These are phyloP conservation scores for Lachnellula occidentalis DNA, from an alignment of 2,329 filamentous ascomycete species.

Conservation along the genomic window DNA sequence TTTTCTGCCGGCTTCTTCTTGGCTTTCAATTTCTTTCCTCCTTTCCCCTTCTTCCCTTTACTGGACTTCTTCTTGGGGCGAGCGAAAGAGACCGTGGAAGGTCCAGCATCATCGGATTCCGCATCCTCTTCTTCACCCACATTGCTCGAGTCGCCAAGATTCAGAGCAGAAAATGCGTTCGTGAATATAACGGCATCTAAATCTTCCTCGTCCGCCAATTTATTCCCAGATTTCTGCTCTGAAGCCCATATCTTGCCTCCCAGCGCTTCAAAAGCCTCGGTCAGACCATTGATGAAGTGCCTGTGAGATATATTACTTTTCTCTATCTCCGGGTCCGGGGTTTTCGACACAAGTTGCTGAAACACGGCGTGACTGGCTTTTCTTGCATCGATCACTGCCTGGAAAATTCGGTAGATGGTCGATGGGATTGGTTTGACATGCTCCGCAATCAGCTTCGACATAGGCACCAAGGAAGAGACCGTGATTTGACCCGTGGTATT, in stretches of 20 bases:
- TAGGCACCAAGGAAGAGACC: constrained; percentile 33
- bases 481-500: constrained; percentile 37
- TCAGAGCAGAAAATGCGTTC: constrained; percentile 11
- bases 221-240: constrained; percentile 30
- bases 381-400: constrained; percentile 12
- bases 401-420: constrained; percentile 11
- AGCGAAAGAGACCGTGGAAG: constrained; percentile 4
- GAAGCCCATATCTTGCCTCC: constrained; percentile 17
- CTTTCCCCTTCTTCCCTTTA: constrained; percentile 25
- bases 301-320: constrained; percentile 14
- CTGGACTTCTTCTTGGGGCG: constrained; percentile 19
- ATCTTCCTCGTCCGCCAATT: constrained; percentile 34
- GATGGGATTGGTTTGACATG: constrained; percentile 25
- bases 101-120: constrained; percentile 8
- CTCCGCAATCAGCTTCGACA: constrained; percentile 36
- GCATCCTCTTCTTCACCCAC: constrained; percentile 8
- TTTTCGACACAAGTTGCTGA: constrained; percentile 5
- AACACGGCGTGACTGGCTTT: constrained; percentile 7
- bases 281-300: constrained; percentile 13
- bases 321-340: constrained; percentile 15
- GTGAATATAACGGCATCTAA: constrained; percentile 27
- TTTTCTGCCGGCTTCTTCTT: constrained; percentile 25
- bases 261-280: constrained; percentile 10
- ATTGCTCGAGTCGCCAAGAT: constrained; percentile 21
- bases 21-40: constrained; percentile 26